Evolutionary conservation across 208 protist genomes (phyloP), one percentile per base, ranked within the genome.

Genomic region (Leishmania lainsoni): DNA sequence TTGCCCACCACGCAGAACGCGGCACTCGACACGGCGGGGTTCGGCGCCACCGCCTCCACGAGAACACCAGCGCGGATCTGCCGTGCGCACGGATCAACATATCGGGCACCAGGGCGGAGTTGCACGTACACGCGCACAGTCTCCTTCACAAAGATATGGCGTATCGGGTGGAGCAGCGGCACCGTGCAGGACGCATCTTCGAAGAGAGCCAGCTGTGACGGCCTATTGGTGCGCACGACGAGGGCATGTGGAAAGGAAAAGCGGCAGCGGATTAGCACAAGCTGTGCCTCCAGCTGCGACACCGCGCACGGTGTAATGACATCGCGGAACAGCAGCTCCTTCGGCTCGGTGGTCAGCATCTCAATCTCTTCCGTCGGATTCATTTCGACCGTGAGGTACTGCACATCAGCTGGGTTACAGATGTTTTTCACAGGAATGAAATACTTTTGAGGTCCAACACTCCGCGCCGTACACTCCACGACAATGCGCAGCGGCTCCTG

Each of bases 391-490:
- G 90, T 88, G 48, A 97, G 58, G 81, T 96, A 96, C 71, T 88
- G 83, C 59, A 96, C 85, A 75, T 95, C 91, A 0, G 77, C 61
- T 3, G 85, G 77, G 83, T 96, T 89, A 75, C 90, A 86, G 42
- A 95, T 75, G 52, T 97, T 96, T 74, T 92, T 95, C 29, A 97
- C 89, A 6, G 94, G 92, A 69, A 97, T 92, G 59, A 96, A 90
- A 75, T 96, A 97, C 77, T 90, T 92, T 76, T 97, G 94, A 9
- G 91, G 94, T 4, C 92, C 92, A 39, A 91, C 87, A 77, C 89
- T 90, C 26, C 83, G 84, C 29, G 94, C 90, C 5, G 91, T 94
- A 82, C 94, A 97, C 73, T 94, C 90, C 16, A 96, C 92, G 32
- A 89, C 87, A 76, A 97, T 94, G 29, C 86, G 85, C 51, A 96